Percentiles rank a stretch among this genome's conserved stretches.
phyloP scores from a whole-genome alignment of 139 green algal genomes.

The Edaphochlamys debaryana region DNA sequence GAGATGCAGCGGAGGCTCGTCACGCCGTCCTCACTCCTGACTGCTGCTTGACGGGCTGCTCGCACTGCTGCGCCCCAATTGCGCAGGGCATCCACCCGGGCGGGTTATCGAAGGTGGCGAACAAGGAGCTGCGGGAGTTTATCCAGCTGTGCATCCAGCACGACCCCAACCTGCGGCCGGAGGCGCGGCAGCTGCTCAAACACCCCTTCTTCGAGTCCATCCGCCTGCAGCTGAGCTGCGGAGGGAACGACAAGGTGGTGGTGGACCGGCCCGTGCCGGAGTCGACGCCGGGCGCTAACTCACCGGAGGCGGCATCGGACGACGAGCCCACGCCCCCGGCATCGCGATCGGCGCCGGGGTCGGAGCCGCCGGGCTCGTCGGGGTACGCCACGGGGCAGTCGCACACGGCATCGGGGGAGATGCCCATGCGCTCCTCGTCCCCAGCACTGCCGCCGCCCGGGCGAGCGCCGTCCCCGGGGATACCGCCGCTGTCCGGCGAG shows the following conservation, averaged over 20 bases:
- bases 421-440: background rate
- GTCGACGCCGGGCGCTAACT: conserved; percentile 1
- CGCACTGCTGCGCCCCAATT: too few species aligned
- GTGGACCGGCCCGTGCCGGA: conserved; percentile 28
- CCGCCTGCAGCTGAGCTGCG: conserved; percentile 47
- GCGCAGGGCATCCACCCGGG: conserved; percentile 83
- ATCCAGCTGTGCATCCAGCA: conserved; percentile 91
- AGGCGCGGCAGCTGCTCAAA: conserved; percentile 90
- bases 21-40: too few species aligned
- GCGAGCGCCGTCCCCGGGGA: background rate
- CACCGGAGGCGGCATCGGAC: conserved; percentile 20
- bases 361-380: background rate
- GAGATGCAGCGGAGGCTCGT: too few species aligned
- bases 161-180: conserved; percentile 73
- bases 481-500: too few species aligned
- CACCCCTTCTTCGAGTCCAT: conserved; percentile 91
- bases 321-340: conserved; percentile 11
- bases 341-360: background rate
- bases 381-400: background rate
- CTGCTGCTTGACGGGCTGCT: too few species aligned
- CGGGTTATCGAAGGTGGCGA: conserved; percentile 84
- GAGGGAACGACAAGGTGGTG: background rate
- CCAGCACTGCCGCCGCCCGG: background rate
- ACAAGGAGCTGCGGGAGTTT: conserved; percentile 84
- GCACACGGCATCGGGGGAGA: conserved; percentile 22